A percentile compares a stretch with the other conserved stretches of the same genome.
Conservation (phyloP, 1,139 yeast genomes). For the Sugiyamaella paludigena region DNA sequence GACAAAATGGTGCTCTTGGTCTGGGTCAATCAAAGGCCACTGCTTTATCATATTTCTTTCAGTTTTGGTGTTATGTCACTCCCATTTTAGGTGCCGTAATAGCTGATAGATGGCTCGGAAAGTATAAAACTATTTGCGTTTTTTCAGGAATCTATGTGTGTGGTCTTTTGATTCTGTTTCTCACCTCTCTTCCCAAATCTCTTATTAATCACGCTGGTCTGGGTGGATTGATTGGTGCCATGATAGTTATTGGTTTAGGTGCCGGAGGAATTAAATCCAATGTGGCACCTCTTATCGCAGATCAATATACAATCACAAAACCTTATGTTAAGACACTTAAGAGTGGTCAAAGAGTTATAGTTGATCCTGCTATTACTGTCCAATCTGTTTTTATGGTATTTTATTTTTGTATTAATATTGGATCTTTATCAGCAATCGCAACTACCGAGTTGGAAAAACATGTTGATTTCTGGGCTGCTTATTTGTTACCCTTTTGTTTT, state of each 20-base stretch:
- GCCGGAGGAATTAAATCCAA: conserved; percentile 83
- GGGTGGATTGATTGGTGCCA: conserved; percentile 56
- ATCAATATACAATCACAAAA: conserved; percentile 59
- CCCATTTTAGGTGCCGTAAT: conserved; percentile 77
- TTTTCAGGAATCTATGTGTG: conserved; percentile 59
- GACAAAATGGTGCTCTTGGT: conserved; percentile 60
- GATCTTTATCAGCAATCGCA: conserved; percentile 74
- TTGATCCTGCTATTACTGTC: conserved; percentile 67
- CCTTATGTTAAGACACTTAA: conserved; percentile 59
- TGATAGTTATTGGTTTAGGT: conserved; percentile 69
- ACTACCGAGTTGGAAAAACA: conserved; percentile 69
- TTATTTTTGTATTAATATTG: conserved; percentile 78
- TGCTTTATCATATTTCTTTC: conserved; percentile 72
- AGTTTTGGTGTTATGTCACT: conserved; percentile 79
- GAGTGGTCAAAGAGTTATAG: conserved; percentile 63
- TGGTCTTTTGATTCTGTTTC: conserved; percentile 62
- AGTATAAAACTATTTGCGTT: conserved; percentile 63
- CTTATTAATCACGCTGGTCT: conserved; percentile 47
- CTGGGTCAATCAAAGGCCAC: conserved; percentile 66
- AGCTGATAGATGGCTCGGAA: conserved; percentile 74
- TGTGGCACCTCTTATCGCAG: conserved; percentile 75
- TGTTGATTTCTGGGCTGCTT: conserved; percentile 78
- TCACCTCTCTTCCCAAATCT: conserved; percentile 68
- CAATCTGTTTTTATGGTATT: conserved; percentile 75
- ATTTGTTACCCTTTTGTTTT: conserved; percentile 59